Conservation (phyloP, 208 protist genomes). For the Kentomonas sorsogonicus region DNA sequence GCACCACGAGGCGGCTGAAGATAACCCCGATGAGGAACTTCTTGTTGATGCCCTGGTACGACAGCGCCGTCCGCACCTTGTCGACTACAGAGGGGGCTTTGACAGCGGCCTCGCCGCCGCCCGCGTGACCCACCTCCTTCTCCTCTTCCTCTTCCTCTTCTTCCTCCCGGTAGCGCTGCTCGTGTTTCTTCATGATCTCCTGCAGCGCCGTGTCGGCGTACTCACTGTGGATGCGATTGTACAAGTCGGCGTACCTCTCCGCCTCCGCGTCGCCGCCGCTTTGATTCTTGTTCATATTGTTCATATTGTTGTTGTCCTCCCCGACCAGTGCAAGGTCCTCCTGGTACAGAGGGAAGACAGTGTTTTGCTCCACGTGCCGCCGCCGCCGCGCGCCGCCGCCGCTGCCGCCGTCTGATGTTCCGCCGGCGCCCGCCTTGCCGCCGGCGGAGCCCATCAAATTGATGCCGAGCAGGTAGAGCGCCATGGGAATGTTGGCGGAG, state of each 20-base stretch:
- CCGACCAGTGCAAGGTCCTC: slow-evolving; percentile 24
- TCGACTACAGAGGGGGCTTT: slow-evolving; percentile 11
- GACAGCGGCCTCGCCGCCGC: background rate
- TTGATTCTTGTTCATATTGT: no score
- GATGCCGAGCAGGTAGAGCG: slow-evolving; percentile 41
- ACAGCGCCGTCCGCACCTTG: slow-evolving; percentile 23
- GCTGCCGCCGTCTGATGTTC: background rate
- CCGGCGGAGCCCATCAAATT: slow-evolving; percentile 44
- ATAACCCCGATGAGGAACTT: slow-evolving; percentile 64
- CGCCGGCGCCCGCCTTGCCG: background rate
- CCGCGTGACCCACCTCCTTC: slow-evolving; percentile 6
- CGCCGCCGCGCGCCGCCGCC: slow-evolving; percentile 17
- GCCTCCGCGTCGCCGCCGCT: slow-evolving; percentile 15
- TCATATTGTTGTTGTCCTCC: no score
- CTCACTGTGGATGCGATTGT: slow-evolving; percentile 32
- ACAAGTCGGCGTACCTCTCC: slow-evolving; percentile 22
- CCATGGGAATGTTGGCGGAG: slow-evolving; percentile 33
- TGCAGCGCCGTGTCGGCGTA: slow-evolving; percentile 14
- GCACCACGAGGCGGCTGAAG: slow-evolving; percentile 46
- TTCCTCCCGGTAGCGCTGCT: no score
- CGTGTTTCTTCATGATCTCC: background rate
- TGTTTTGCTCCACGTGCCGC: slow-evolving; percentile 72
- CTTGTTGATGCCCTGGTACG: slow-evolving; percentile 27
- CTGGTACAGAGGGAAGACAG: slow-evolving; percentile 30
- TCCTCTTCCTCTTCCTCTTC: background rate